phyloP scores from a whole-genome alignment of 768 basidiomycete species.

The Tulasnella sp. region DNA sequence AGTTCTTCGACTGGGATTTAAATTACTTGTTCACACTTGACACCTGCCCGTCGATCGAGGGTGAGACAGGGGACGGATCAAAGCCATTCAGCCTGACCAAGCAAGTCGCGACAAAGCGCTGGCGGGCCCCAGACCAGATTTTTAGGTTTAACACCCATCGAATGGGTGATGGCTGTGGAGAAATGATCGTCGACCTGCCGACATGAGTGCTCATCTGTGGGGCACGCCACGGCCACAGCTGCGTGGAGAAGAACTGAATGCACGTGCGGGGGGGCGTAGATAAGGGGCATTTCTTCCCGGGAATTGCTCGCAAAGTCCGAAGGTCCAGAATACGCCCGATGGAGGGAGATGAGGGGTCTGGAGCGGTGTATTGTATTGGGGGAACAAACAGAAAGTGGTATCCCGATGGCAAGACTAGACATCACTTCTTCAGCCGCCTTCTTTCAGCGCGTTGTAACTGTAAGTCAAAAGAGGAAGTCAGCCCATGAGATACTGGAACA shows the following conservation, averaged over 20 bases:
- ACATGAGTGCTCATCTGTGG: neutral
- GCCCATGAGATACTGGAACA: neutral
- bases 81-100: neutral
- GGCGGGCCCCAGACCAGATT: neutral
- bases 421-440: constrained; percentile 33
- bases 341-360: neutral
- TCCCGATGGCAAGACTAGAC: neutral
- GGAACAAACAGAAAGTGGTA: constrained; percentile 2
- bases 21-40: neutral
- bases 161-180: neutral
- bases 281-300: neutral
- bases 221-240: neutral
- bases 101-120: neutral
- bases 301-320: neutral
- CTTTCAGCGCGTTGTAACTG: constrained; percentile 34
- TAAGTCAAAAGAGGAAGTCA: constrained; percentile 17
- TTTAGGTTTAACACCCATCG: neutral
- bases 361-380: neutral
- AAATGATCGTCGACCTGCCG: neutral
- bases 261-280: neutral
- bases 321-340: neutral
- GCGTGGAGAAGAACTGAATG: neutral
- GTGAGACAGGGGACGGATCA: neutral
- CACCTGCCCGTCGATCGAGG: neutral
- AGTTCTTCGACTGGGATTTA: neutral